Evolutionary conservation across 2,329 filamentous ascomycete species (phyloP).

Genomic region (Calonectria pseudoreteaudii): DNA sequence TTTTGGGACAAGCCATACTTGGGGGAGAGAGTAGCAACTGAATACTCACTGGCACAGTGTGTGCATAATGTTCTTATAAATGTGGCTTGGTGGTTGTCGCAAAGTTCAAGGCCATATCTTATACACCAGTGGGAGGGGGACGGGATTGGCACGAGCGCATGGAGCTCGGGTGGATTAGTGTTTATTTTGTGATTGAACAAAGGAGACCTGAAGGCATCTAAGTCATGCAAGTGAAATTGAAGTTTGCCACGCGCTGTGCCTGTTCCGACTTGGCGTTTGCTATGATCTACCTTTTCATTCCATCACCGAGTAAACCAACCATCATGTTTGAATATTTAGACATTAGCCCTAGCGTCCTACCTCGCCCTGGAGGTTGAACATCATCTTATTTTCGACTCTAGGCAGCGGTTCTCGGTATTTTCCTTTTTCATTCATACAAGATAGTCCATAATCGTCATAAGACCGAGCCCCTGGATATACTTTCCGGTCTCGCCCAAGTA

Average conservation of each 20-base stretch:
- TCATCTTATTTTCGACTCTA: slow-evolving; percentile 32
- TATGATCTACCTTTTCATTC: not conserved
- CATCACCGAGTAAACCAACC: not conserved
- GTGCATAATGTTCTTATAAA: not conserved
- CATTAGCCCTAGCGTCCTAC: slow-evolving; percentile 38
- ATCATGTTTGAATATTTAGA: slow-evolving; percentile 30
- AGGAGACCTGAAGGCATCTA: not conserved
- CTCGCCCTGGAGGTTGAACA: slow-evolving; percentile 21
- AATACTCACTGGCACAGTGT: not conserved
- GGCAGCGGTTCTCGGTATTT: slow-evolving; percentile 30
- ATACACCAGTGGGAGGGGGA: not conserved
- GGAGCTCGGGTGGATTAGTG: not conserved
- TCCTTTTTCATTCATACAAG: slow-evolving; percentile 30
- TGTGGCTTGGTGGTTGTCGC: not conserved
- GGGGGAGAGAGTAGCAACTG: not conserved
- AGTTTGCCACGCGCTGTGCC: not conserved
- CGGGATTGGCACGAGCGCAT: not conserved
- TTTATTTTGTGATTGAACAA: not conserved
- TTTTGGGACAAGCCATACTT: not conserved
- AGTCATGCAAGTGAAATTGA: not conserved
- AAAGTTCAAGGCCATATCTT: not conserved
- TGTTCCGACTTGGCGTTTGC: not conserved
- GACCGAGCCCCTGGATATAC: slow-evolving; percentile 26
- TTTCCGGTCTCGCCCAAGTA: slow-evolving; percentile 24
- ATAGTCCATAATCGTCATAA: slow-evolving; percentile 38